Base-by-base conservation (phyloP, 768 basidiomycete genomes). In the Hericium alpestre region DNA sequence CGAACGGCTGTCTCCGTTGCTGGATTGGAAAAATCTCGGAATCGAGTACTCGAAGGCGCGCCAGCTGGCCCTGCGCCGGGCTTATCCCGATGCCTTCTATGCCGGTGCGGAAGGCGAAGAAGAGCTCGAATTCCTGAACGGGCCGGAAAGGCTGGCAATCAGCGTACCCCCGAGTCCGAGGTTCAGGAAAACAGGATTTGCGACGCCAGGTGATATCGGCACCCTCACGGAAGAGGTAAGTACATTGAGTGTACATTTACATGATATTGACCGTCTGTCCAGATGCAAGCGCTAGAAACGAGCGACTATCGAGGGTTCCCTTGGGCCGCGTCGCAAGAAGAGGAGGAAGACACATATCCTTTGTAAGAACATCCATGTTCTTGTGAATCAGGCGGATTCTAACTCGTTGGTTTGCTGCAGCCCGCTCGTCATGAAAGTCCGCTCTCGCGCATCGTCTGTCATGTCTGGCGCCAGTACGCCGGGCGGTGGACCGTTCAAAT, bases 1-100 rank as follows among this genome's bases (percentile, higher is more conserved):
- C 55, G 96, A 99, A 69, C 83, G 96, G 25, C 77, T 99, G 16
- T 87, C 84, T 52, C 95, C 95, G 15, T 71, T 99, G 56, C 76
- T 99, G 58, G 96, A 99, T 70, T 98, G 96, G 96, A 99, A 99
- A 76, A 92, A 92, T 66, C 75, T 99, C 32, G 96, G 96, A 2
- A 81, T 98, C 60, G 96, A 99, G 71, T 99, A 99, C 71, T 85
- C 87, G 70, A 99, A 97, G 76, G 89, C 92, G 23, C 76, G 96
- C 43, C 93, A 95, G 71, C 74, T 97, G 53, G 91, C 92, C 16
- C 76, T 99, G 58, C 76, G 95, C 63, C 77, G 95, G 38, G 96
- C 95, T 15, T 98, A 99, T 69, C 96, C 96, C 1, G 93, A 97
- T 63, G 84, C 88, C 55, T 97, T 96, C 75, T 79, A 84, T 63